Conservation (phyloP, 371 early-diverging fungal species). For the Aphelidium insulamus region DNA sequence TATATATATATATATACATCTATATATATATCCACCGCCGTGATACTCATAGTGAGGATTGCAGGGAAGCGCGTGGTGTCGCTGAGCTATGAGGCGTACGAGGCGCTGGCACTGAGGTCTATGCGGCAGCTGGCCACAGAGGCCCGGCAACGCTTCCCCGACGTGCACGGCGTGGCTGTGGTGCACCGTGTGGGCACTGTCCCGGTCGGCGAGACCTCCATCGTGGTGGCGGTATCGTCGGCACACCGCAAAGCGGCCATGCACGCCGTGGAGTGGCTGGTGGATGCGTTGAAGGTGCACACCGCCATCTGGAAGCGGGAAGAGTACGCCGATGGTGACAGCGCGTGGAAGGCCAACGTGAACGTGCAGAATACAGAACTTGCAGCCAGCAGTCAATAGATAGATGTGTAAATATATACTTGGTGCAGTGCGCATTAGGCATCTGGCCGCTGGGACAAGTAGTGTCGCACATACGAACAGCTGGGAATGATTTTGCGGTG, state of each 20-base stretch:
- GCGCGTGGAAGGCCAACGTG: constrained; percentile 54
- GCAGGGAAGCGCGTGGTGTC: constrained; percentile 36
- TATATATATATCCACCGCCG: too few relatives aligned
- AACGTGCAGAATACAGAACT: too few relatives aligned
- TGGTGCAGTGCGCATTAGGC: too few relatives aligned
- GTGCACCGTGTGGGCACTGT: constrained; percentile 52
- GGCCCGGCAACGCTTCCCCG: constrained; percentile 34
- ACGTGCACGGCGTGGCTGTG: constrained; percentile 35
- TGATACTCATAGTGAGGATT: too few relatives aligned
- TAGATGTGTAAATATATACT: too few relatives aligned
- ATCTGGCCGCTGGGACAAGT: too few relatives aligned
- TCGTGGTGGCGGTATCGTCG: constrained; percentile 51
- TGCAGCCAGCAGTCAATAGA: too few relatives aligned
- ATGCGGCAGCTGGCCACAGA: constrained; percentile 24
- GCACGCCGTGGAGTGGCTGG: constrained; percentile 46
- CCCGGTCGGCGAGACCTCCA: constrained; percentile 53
- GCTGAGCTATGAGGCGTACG: constrained; percentile 62
- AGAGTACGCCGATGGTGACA: constrained; percentile 43
- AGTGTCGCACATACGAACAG: too few relatives aligned
- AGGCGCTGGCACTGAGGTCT: constrained; percentile 49
- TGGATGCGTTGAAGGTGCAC: constrained; percentile 54
- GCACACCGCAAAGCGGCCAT: constrained; percentile 53
- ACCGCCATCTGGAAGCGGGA: constrained; percentile 86
- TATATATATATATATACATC: too few relatives aligned
- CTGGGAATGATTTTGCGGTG: too few relatives aligned